Evolutionary conservation across 768 basidiomycete genomes (phyloP).

Genomic region (Piloderma croceum): DNA sequence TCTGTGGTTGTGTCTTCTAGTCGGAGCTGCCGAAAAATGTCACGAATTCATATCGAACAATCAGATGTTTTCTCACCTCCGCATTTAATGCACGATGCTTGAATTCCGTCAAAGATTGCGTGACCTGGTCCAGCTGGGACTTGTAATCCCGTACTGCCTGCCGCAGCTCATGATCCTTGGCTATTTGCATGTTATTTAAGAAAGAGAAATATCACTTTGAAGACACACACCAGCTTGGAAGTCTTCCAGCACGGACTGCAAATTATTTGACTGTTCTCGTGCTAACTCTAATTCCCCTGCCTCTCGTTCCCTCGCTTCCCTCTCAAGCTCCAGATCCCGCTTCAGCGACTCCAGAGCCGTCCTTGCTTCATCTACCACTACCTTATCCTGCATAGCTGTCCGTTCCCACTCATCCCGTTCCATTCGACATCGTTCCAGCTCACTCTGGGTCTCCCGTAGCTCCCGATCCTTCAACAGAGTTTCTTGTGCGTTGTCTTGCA

Average conservation of each 20-base stretch:
- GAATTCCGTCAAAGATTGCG: constrained; percentile 80
- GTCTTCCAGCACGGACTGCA: constrained; percentile 91
- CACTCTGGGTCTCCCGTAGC: constrained; percentile 74
- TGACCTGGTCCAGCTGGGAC: constrained; percentile 60
- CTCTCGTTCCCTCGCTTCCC: constrained; percentile 53
- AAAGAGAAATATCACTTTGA: not conserved
- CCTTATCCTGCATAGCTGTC: constrained; percentile 58
- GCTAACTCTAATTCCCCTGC: constrained; percentile 56
- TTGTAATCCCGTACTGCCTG: constrained; percentile 83
- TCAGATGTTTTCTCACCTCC: constrained; percentile 50
- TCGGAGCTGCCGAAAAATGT: constrained; percentile 45
- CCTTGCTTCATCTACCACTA: constrained; percentile 64
- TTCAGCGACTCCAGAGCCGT: constrained; percentile 49
- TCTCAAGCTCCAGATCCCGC: constrained; percentile 63
- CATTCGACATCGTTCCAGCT: constrained; percentile 79
- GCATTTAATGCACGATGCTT: constrained; percentile 84
- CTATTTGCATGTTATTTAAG: constrained; percentile 23
- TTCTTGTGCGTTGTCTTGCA: constrained; percentile 69
- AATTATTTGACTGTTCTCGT: constrained; percentile 68
- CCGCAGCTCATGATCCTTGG: constrained; percentile 85
- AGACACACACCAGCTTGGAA: constrained; percentile 78
- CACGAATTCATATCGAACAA: constrained; percentile 2
- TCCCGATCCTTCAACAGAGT: constrained; percentile 68
- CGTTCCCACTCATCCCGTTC: constrained; percentile 75
- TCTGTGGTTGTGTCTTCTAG: constrained; percentile 69